Evolutionary conservation across 495 filamentous ascomycete genomes (phyloP).

Genomic region (Talaromyces liani): DNA sequence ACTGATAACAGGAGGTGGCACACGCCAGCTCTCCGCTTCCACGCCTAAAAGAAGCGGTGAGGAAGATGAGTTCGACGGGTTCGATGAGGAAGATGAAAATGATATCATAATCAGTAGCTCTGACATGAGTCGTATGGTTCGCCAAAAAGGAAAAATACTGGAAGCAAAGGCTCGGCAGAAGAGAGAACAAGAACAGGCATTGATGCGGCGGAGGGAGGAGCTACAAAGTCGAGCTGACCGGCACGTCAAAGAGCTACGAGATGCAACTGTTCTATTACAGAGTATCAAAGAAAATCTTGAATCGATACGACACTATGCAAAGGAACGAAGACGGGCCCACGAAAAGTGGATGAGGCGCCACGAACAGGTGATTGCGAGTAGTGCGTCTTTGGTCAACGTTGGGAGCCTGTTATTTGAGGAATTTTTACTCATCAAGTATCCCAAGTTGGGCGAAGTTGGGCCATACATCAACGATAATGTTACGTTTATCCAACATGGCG

Average conservation of each 20-base stretch:
- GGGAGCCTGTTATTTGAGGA: not conserved
- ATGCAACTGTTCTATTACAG: not conserved
- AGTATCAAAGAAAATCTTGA: not conserved
- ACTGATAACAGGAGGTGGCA: not conserved
- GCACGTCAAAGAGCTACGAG: not conserved
- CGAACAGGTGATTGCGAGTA: not conserved
- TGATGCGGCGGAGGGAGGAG: not conserved
- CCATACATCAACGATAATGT: not conserved
- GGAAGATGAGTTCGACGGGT: constrained; percentile 7
- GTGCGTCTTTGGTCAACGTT: not conserved
- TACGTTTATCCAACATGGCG: not conserved
- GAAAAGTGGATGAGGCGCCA: constrained; percentile 1
- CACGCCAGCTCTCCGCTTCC: constrained; percentile 2
- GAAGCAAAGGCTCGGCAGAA: not conserved
- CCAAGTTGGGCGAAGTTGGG: not conserved
- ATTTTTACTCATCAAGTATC: not conserved
- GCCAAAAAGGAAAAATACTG: not conserved
- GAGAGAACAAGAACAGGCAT: constrained; percentile 1
- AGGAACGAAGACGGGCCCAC: not conserved
- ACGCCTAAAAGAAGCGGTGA: not conserved
- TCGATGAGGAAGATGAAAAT: constrained; percentile 8
- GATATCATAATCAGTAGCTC: not conserved
- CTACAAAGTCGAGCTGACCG: not conserved
- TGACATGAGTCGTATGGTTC: constrained; percentile 10
- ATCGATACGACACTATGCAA: not conserved